These are phyloP conservation scores for Nicotiana tomentosiformis DNA, from an alignment of 257 asterid genomes.

Conservation along the genomic window DNA sequence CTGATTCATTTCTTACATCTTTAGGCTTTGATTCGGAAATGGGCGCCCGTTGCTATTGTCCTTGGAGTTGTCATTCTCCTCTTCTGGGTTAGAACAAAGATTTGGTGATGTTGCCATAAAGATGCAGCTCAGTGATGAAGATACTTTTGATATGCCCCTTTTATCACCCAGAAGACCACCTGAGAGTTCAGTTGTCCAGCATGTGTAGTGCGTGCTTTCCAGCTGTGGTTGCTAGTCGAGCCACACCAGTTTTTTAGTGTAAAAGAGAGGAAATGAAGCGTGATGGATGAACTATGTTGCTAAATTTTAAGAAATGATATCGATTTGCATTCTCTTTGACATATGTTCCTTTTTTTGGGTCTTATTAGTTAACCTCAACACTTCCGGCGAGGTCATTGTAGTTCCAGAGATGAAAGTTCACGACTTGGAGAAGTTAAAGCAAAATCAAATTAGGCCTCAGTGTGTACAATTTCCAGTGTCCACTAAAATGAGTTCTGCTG, in stretches of 20 bases:
- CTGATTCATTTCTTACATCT: slow-evolving; percentile 5
- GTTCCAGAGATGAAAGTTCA: neutral
- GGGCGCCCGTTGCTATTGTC: slow-evolving; percentile 92
- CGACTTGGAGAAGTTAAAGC: neutral
- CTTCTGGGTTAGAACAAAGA: slow-evolving; percentile 73
- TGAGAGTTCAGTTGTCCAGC: neutral
- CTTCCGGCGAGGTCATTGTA: neutral
- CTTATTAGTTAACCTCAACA: neutral
- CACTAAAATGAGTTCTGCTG: slow-evolving; percentile 7
- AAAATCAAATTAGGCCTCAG: slow-evolving; percentile 21
- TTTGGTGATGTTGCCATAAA: slow-evolving; percentile 51
- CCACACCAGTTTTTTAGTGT: neutral
- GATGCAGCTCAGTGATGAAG: neutral
- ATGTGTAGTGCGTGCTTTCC: neutral
- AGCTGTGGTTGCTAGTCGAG: neutral
- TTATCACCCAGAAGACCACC: neutral
- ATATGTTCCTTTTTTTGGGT: neutral
- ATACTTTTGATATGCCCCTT: neutral
- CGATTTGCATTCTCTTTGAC: neutral
- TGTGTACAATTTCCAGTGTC: slow-evolving; percentile 33
- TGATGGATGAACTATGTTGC: neutral
- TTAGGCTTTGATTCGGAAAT: slow-evolving; percentile 88
- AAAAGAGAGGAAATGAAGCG: slow-evolving; percentile 4
- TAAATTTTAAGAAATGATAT: neutral
- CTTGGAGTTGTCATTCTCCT: slow-evolving; percentile 80